Base-by-base conservation (phyloP, 2,329 filamentous ascomycete genomes). In the Penicillium thymicola region DNA sequence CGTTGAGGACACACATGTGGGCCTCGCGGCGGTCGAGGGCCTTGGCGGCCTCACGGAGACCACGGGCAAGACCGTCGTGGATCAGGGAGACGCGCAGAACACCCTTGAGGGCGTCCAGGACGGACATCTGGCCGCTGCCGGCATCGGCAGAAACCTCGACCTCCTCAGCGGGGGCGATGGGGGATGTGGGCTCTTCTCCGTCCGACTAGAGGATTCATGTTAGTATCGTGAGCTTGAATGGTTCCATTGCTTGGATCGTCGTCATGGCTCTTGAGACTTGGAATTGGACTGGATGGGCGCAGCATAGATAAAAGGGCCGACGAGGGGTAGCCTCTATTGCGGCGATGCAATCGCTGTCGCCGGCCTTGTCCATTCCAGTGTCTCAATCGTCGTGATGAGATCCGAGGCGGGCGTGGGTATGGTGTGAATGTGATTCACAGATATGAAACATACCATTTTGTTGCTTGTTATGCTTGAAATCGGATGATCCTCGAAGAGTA, bases 1-100 rank as follows among this genome's bases (percentile, higher is more conserved):
- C 94, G 88, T 99, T 99, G 74, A 99, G 88, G 70, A 99, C 94
- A 80, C 94, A 99, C 92, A 99, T 97, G 85, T 99, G 94, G 60
- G 94, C 94, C 84, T 99, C 90, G 76, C 94, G 92, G 76, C 94
- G 89, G 82, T 99, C 94, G 75, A 99, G 91, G 66, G 94, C 93
- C 87, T 99, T 99, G 84, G 89, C 92, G 67, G 94, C 94, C 84
- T 99, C 94, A 72, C 94, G 92, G 74, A 99, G 91, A 82, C 94
- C 94, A 73, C 94, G 92, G 77, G 94, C 94, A 72, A 99, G 92
- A 79, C 94, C 94, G 79, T 99, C 94, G 89, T 99, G 93, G 89
- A 97, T 97, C 73, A 99, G 90, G 66, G 94, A 89, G 78, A 97
- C 90, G 85, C 96, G 96, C 77, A 99, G 86, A 68, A 97, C 94